phyloP scores from a whole-genome alignment of 2,329 filamentous ascomycete species.

The Phaeosphaeriaceae sp. region DNA sequence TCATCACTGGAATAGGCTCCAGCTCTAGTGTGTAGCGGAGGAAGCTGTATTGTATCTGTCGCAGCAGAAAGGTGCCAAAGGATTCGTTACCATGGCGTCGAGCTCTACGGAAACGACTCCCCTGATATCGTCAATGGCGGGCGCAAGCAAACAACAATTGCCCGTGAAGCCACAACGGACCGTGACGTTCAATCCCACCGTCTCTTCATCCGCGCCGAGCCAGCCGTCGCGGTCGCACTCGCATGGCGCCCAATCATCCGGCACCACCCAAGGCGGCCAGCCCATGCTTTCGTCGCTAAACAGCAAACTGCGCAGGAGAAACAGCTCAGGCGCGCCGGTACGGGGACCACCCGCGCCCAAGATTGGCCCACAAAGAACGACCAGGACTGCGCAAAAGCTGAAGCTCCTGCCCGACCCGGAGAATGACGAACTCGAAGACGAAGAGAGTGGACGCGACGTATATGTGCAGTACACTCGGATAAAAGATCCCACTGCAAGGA shows the following conservation, averaged over 20 bases:
- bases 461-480: slow-evolving; percentile 98
- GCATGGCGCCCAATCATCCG: slow-evolving; percentile 35
- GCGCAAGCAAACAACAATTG: slow-evolving; percentile 22
- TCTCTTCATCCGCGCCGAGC: slow-evolving; percentile 54
- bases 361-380: slow-evolving; percentile 92
- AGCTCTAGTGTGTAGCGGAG: slow-evolving; percentile 6
- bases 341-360: slow-evolving; percentile 64
- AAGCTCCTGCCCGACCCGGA: slow-evolving; percentile 95
- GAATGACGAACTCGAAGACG: slow-evolving; percentile 76
- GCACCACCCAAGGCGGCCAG: slow-evolving; percentile 49
- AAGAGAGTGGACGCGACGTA: slow-evolving; percentile 92
- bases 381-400: slow-evolving; percentile 94
- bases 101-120: slow-evolving; percentile 47
- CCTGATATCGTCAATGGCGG: slow-evolving; percentile 45
- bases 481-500: slow-evolving; percentile 90
- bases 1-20: slow-evolving; percentile 5
- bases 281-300: slow-evolving; percentile 76
- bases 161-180: slow-evolving; percentile 60
- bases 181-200: slow-evolving; percentile 77
- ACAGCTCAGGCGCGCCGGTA: slow-evolving; percentile 75
- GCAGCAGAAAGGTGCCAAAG: background rate
- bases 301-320: slow-evolving; percentile 83
- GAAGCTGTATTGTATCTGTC: background rate
- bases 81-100: slow-evolving; percentile 38
- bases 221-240: slow-evolving; percentile 43